phyloP scores from a whole-genome alignment of 1,284 basidiomycete species.

The Cutaneotrichosporon spelunceum region DNA sequence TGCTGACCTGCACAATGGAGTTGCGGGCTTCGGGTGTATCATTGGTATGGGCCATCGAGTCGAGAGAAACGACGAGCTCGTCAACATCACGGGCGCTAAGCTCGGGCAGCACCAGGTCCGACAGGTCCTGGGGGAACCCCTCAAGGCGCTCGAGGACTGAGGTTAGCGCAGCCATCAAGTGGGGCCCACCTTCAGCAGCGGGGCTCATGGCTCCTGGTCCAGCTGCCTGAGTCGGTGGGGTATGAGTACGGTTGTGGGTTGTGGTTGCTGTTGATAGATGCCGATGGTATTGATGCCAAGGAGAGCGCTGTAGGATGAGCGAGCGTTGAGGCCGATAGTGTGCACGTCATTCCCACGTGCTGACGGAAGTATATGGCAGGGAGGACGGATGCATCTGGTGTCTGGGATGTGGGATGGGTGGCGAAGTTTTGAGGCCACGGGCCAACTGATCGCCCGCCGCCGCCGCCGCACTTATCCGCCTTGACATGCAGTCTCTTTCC shows the following conservation, averaged over 20 bases:
- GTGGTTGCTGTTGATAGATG: not conserved
- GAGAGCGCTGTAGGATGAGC: not conserved
- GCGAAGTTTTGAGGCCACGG: too few relatives aligned
- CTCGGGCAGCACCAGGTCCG: conserved; percentile 6
- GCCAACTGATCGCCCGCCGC: too few relatives aligned
- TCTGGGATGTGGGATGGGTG: too few relatives aligned
- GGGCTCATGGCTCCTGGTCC: conserved; percentile 8
- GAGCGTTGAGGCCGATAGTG: not conserved
- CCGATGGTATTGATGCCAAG: not conserved
- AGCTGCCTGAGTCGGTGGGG: not conserved
- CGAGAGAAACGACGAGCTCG: conserved; percentile 15
- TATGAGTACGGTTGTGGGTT: not conserved
- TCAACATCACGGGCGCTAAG: not conserved
- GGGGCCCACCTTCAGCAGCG: not conserved
- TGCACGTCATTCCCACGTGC: conserved; percentile 8
- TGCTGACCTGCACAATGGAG: conserved; percentile 16
- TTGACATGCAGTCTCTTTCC: too few relatives aligned
- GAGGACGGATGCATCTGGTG: too few relatives aligned
- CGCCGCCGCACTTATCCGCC: too few relatives aligned
- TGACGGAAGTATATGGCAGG: not conserved
- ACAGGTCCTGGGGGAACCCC: conserved; percentile 24
- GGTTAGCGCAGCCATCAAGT: not conserved
- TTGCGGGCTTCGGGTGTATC: conserved; percentile 20
- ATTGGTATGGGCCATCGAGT: conserved; percentile 7
- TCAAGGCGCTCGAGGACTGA: conserved; percentile 22